Evolutionary conservation across 73 alveolate genomes (phyloP), one percentile per base, ranked within the genome.

Genomic region (Paramecium sonneborni): DNA sequence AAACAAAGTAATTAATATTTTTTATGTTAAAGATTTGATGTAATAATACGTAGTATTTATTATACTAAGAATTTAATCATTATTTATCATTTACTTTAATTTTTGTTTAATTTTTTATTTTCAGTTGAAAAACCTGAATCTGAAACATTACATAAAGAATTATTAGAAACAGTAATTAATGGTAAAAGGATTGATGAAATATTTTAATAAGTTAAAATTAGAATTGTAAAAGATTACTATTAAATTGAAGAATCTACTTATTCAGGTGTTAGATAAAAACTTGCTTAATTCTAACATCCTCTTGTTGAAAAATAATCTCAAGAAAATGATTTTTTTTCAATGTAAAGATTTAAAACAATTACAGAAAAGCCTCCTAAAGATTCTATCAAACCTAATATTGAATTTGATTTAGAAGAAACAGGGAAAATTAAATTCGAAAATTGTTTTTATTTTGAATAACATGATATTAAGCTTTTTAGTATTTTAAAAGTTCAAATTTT

Each of bases 121-220:
- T 74, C 87, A 28, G 56, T 74, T 35, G 87, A 74, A 34, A 39
- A 74, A n/a, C 56, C 56, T 9, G 58, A 74, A 74, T 74, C 58
- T 18, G 56, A 74, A 15, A 8, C 10, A n/a, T 37, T 74, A 30
- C 21, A 62, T 37, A 74, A 74, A 12, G 87, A 74, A 37, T 37
- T 74, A 21, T 74, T 37, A 37, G 56, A 34, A 74, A 74, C 87
- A 14, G 56, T 37, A 18, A 74, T 74, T 4, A 39, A 20, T 37
- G 87, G 87, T 15, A 74, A 74, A 39, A 74, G 58, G 35, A 74
- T 74, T 37, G 87, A 74, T 34, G 87, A 74, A 37, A 23, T 74
- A 18, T 74, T 74, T 37, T 6, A 39, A 23, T 37, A 74, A 39
- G 57, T 74, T 15, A 74, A 74, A 74, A 74, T 74, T 10, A 12